Evolutionary conservation across 1,284 basidiomycete species (phyloP), one percentile per base, ranked within the genome.

Genomic region (Cutaneotrichosporon curvatum): DNA sequence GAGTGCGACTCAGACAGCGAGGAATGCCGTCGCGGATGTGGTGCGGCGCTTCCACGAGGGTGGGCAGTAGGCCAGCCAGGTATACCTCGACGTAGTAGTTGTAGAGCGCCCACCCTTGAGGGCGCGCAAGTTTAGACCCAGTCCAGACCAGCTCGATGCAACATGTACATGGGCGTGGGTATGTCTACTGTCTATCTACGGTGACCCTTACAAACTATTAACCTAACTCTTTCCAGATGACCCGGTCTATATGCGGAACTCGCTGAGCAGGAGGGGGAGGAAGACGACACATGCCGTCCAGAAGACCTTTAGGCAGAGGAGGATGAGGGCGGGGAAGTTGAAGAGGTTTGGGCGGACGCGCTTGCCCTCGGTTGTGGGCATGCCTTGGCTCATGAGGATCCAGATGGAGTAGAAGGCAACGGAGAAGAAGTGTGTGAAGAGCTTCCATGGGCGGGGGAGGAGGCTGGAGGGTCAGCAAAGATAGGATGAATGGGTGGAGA

Each of bases 361-460:
- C 40, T 55, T 55, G 44, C 47, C 33, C 11, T 31, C 9, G 4
- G 10, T 23, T 6, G 50, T 43, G 2, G 70, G 73, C 9, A 73
- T 75, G 34, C 83, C 80, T 53, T 83, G 80, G 4, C 80, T 82
- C 71, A 95, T 88, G 67, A 95, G 77, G 36, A 85, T 75, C 78
- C 82, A 94, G 61, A 94, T 87, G 11, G 84, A 81, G 73, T 95
- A 97, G 55, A 99, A 80, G 0, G 94, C 94, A 53, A 99, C 94
- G 21, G 79, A 76, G 77, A 95, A 98, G 75, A 98, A 98, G 75
- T 98, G 94, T 59, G 80, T 82, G 60, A 86, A 83, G 21, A 99
- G 81, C 33, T 89, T 72, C 21, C 80, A 56, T 0, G 89, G 88
- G 18, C 83, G 82, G 2, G 87, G 85, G 2, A 81, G 77, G 45